phyloP scores from a whole-genome alignment of 495 filamentous ascomycete genomes.

The Aspergillus asperescens region DNA sequence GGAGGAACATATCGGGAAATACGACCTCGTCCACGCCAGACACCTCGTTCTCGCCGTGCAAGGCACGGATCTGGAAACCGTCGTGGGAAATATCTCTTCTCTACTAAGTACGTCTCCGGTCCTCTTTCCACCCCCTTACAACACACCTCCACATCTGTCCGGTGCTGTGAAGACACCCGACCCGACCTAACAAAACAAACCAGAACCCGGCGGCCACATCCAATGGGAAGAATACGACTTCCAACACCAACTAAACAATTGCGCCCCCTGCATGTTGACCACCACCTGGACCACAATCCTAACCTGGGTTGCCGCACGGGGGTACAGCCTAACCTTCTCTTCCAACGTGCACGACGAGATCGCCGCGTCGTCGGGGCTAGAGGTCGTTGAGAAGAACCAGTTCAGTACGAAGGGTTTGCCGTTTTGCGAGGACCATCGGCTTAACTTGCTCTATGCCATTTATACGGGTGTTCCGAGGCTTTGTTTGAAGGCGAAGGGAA shows the following conservation, averaged over 20 bases:
- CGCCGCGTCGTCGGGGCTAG: not conserved
- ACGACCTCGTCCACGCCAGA: conserved; percentile 8
- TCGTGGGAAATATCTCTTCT: not conserved
- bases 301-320: not conserved
- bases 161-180: too few species aligned
- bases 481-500: not conserved
- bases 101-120: conserved; percentile 2
- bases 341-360: not conserved
- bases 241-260: not conserved
- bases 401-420: not conserved
- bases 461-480: conserved; percentile 5
- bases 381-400: not conserved
- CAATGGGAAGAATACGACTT: conserved; percentile 16
- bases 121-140: not conserved
- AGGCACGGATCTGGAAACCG: not conserved
- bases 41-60: not conserved
- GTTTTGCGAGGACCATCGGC: conserved; percentile 1
- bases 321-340: not conserved
- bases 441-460: conserved; percentile 3
- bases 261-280: not conserved
- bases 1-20: conserved; percentile 4
- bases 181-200: too few species aligned
- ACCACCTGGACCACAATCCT: not conserved
- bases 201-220: conserved; percentile 11
- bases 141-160: not conserved